phyloP scores from a whole-genome alignment of 2,329 filamentous ascomycete genomes.

The Aspergillus hortae region DNA sequence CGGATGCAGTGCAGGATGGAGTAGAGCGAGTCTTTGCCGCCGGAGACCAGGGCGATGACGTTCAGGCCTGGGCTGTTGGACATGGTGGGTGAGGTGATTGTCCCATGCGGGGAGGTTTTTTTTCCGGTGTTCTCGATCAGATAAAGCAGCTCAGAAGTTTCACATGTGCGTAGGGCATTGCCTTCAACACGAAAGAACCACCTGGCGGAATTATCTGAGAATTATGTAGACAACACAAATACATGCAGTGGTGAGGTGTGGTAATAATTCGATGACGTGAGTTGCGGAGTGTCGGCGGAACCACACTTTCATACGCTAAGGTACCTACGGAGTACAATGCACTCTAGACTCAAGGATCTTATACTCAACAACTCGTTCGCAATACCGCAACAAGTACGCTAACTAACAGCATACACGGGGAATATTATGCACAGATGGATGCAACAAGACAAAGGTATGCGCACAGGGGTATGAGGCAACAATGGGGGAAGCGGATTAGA shows the following conservation, averaged over 20 bases:
- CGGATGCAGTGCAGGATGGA: conserved; percentile 84
- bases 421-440: conserved; percentile 18
- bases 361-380: background rate
- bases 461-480: conserved; percentile 33
- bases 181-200: background rate
- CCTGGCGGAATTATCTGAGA: too few relatives aligned
- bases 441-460: conserved; percentile 22
- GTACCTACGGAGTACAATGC: too few relatives aligned
- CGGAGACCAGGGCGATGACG: conserved; percentile 89
- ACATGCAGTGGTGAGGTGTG: too few relatives aligned
- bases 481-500: conserved; percentile 30
- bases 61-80: conserved; percentile 46
- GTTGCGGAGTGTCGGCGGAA: too few relatives aligned
- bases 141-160: background rate
- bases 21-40: conserved; percentile 96
- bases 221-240: too few relatives aligned
- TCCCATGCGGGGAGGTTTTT: background rate
- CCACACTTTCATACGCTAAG: too few relatives aligned
- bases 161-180: background rate
- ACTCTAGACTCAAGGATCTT: too few relatives aligned
- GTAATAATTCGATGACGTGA: too few relatives aligned
- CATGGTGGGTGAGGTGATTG: conserved; percentile 30
- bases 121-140: background rate
- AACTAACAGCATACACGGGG: conserved; percentile 11
- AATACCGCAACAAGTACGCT: conserved; percentile 12